Evolutionary conservation across 202 grass and related monocot genomes (phyloP).

Genomic region (Setaria viridis): DNA sequence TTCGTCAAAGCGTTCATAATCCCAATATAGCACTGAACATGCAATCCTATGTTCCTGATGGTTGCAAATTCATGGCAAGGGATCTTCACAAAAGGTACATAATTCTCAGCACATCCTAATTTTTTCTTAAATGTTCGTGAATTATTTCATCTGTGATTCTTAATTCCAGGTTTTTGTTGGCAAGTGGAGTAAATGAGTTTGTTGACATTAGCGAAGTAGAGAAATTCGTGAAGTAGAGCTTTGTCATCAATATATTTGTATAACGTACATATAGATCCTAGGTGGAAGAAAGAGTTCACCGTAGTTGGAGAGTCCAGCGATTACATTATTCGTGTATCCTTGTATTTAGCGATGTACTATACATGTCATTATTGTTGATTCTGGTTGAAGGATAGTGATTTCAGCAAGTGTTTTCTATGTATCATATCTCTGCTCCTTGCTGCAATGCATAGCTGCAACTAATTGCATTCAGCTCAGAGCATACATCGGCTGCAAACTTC

Average conservation of each 20-base stretch:
- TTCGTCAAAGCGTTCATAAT: constrained; percentile 85
- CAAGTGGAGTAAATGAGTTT: constrained; percentile 61
- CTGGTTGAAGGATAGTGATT: neutral
- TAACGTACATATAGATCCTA: constrained; percentile 1
- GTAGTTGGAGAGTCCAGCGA: neutral
- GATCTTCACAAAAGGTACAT: constrained; percentile 57
- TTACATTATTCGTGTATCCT: neutral
- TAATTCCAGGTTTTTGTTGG: constrained; percentile 55
- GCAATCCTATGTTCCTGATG: constrained; percentile 63
- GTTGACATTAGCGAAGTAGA: constrained; percentile 63
- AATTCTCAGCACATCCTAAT: neutral
- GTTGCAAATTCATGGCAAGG: constrained; percentile 66
- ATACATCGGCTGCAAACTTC: neutral
- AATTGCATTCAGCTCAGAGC: neutral
- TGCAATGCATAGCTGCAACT: neutral
- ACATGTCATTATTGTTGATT: neutral
- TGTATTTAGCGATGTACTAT: neutral
- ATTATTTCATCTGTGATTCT: neutral
- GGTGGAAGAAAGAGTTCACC: neutral
- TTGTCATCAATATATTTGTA: constrained; percentile 7
- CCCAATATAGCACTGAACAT: constrained; percentile 79
- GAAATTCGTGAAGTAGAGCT: constrained; percentile 50
- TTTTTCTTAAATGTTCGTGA: no score
- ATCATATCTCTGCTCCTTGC: neutral
- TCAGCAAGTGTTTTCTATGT: neutral